Conservation (phyloP, 2,329 filamentous ascomycete genomes). For the Xylaria sp. region DNA sequence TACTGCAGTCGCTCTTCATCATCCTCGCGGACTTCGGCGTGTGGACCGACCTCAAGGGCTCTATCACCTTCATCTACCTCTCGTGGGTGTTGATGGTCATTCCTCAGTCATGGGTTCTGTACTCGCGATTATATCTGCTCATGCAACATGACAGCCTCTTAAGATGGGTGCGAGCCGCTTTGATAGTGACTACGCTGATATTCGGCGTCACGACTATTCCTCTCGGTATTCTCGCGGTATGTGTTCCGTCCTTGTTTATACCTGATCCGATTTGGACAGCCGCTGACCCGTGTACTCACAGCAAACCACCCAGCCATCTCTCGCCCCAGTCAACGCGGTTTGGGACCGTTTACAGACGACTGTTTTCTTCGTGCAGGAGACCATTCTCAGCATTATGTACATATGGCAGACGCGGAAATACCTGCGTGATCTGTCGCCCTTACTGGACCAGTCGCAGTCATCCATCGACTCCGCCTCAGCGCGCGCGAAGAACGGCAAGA, state of each 20-base stretch:
- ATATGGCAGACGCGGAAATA: constrained; percentile 47
- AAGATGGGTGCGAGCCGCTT: constrained; percentile 40
- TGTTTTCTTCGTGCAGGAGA: constrained; percentile 51
- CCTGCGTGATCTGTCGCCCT: constrained; percentile 34
- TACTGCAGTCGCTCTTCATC: constrained; percentile 49
- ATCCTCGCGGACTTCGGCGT: constrained; percentile 49
- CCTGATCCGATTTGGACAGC: background rate
- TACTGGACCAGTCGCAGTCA: constrained; percentile 24
- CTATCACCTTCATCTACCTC: constrained; percentile 49
- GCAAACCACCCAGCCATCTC: constrained; percentile 46
- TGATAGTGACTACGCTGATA: constrained; percentile 47
- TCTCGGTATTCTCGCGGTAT: constrained; percentile 47
- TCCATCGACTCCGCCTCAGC: constrained; percentile 27
- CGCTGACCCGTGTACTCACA: constrained; percentile 24
- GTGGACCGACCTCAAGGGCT: constrained; percentile 42
- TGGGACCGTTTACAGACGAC: constrained; percentile 50
- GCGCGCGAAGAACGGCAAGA: constrained; percentile 32
- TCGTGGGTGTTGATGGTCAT: constrained; percentile 50
- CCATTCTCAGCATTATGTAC: constrained; percentile 47
- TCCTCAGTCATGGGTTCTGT: constrained; percentile 49
- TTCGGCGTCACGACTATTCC: constrained; percentile 48
- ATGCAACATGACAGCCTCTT: constrained; percentile 42
- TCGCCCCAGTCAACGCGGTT: constrained; percentile 42
- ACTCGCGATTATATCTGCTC: constrained; percentile 50
- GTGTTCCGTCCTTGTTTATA: constrained; percentile 11